These are phyloP conservation scores for Backusella westeae DNA, from an alignment of 192 early-diverging fungal species.

Conservation along the genomic window DNA sequence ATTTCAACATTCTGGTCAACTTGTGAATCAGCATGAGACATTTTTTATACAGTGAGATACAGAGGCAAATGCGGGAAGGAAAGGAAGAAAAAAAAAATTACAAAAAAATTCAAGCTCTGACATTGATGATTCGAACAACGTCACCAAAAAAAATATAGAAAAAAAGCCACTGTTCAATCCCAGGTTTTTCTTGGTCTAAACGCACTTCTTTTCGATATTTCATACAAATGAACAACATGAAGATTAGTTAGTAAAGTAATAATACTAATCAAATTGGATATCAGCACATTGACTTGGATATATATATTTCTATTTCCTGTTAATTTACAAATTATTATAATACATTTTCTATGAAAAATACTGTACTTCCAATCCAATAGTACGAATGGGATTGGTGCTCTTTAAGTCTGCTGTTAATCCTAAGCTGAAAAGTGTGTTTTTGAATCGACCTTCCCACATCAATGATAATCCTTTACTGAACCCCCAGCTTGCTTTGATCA, in stretches of 20 bases:
- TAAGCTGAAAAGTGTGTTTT: constrained; percentile 62
- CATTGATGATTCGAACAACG: not conserved
- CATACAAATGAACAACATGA: too few relatives aligned
- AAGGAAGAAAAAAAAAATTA: not conserved
- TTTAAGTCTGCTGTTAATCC: constrained; percentile 64
- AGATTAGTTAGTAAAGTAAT: too few relatives aligned
- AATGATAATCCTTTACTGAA: constrained; percentile 54
- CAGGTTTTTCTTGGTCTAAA: not conserved
- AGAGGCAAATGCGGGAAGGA: not conserved
- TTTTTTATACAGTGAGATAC: not conserved
- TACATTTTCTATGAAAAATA: constrained; percentile 47
- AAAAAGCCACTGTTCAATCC: constrained; percentile 67
- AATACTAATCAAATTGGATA: too few relatives aligned
- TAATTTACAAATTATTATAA: constrained; percentile 4
- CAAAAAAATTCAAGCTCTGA: not conserved
- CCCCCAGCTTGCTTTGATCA: constrained; percentile 33
- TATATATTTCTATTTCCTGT: not conserved
- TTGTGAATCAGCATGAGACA: constrained; percentile 5
- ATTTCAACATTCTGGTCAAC: constrained; percentile 82
- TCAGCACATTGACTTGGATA: too few relatives aligned
- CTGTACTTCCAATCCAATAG: constrained; percentile 56
- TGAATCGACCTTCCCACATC: constrained; percentile 71
- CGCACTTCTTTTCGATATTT: too few relatives aligned
- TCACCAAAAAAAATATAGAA: not conserved
- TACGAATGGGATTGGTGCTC: constrained; percentile 47